Percentiles rank a stretch among this genome's conserved stretches.
Evolutionary conservation across 345 rosid genomes (phyloP).

Genomic region (Acer yangbiense): DNA sequence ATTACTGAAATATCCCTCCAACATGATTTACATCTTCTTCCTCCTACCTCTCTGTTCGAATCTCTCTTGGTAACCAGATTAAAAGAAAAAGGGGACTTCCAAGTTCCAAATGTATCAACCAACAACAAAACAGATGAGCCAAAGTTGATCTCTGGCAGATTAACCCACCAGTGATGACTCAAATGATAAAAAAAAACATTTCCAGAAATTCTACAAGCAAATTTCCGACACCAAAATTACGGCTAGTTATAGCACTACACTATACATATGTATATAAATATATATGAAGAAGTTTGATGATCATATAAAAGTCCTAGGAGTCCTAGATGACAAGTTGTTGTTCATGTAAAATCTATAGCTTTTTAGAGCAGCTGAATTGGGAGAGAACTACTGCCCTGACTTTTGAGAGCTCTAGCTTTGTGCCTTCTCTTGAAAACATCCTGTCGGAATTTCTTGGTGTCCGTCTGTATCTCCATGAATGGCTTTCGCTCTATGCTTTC

Average conservation of each 20-base stretch:
- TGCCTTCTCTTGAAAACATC: slow-evolving; percentile 72
- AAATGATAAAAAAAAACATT: too few species aligned
- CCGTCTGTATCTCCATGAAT: slow-evolving; percentile 51
- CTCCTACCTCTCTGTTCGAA: too few species aligned
- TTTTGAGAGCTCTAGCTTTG: slow-evolving; percentile 49
- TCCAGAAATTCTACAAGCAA: not conserved
- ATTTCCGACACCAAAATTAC: not conserved
- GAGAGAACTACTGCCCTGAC: slow-evolving; percentile 30
- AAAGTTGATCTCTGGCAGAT: too few species aligned
- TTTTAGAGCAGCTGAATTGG: not conserved
- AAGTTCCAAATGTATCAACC: too few species aligned
- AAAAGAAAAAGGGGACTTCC: too few species aligned
- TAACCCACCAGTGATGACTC: too few species aligned
- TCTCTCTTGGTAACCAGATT: too few species aligned
- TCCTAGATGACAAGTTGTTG: not conserved
- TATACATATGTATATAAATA: slow-evolving; percentile 15
- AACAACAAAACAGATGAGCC: too few species aligned
- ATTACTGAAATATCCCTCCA: too few species aligned
- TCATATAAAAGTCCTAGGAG: not conserved
- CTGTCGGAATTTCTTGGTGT: slow-evolving; percentile 71
- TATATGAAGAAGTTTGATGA: slow-evolving; percentile 8
- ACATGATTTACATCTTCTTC: too few species aligned
- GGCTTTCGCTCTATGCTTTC: slow-evolving; percentile 58
- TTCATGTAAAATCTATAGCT: slow-evolving; percentile 1
- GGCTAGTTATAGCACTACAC: slow-evolving; percentile 5